A percentile compares a stretch with the other conserved stretches of the same genome.
Evolutionary conservation across 345 rosid species (phyloP).

Genomic region (Luvunga scandens): DNA sequence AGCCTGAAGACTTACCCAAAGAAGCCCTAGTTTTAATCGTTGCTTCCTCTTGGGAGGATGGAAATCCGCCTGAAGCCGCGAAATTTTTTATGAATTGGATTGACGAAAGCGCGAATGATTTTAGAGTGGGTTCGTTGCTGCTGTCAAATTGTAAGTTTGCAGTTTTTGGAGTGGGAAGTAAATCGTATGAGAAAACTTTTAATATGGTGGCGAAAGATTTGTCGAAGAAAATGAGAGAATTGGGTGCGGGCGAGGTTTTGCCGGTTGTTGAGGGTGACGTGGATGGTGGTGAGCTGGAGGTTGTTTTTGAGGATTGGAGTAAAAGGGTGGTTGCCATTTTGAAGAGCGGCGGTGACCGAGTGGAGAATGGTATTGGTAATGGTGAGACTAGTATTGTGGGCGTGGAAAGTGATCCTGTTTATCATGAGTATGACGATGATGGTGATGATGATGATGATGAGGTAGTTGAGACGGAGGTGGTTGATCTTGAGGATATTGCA

Average conservation of each 20-base stretch:
- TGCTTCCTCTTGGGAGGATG: constrained; percentile 92
- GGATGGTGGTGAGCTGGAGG: constrained; percentile 64
- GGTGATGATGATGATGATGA: constrained; percentile 27
- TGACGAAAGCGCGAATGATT: constrained; percentile 80
- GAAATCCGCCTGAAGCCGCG: constrained; percentile 65
- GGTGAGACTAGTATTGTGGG: constrained; percentile 34
- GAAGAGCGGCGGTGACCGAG: constrained; percentile 41
- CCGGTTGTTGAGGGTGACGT: constrained; percentile 72
- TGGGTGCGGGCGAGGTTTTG: constrained; percentile 74
- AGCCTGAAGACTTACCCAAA: constrained; percentile 84
- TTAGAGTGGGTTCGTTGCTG: constrained; percentile 77
- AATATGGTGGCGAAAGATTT: constrained; percentile 77
- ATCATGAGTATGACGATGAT: neutral
- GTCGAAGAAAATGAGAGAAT: constrained; percentile 54
- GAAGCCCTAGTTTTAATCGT: constrained; percentile 59
- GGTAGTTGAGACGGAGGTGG: constrained; percentile 38
- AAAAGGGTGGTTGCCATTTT: constrained; percentile 45
- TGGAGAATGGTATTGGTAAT: constrained; percentile 29
- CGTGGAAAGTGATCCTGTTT: constrained; percentile 41
- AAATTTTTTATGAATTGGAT: constrained; percentile 72
- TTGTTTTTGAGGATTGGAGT: constrained; percentile 66
- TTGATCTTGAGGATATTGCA: constrained; percentile 94
- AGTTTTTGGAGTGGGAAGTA: constrained; percentile 90
- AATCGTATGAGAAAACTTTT: constrained; percentile 59
- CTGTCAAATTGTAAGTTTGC: constrained; percentile 66